These are phyloP conservation scores for Fagus sylvatica DNA, from an alignment of 306 rosid species.

Conservation along the genomic window DNA sequence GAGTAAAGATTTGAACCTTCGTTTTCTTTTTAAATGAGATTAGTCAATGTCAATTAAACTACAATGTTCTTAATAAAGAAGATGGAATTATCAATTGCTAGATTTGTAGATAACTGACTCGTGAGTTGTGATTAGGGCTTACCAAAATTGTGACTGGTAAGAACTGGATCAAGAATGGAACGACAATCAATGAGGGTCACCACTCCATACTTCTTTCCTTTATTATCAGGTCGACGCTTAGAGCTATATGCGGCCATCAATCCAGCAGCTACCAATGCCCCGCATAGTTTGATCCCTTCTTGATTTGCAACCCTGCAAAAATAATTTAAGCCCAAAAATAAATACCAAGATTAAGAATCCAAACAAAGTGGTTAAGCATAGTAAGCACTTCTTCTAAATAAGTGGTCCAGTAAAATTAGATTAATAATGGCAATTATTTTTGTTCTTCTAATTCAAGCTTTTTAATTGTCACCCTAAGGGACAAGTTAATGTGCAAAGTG, in stretches of 20 bases:
- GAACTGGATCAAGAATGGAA: slow-evolving; percentile 43
- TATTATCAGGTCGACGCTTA: slow-evolving; percentile 9
- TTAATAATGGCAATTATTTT: background rate
- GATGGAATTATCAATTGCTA: no score
- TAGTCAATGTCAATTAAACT: no score
- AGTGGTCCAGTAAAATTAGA: no score
- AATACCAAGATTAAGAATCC: background rate
- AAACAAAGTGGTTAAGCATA: background rate
- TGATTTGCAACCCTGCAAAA: slow-evolving; percentile 48
- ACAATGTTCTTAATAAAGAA: no score
- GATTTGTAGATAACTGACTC: background rate
- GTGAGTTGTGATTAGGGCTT: background rate
- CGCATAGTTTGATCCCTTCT: slow-evolving; percentile 55
- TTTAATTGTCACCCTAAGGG: background rate
- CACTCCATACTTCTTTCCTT: slow-evolving; percentile 51
- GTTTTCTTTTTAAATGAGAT: no score
- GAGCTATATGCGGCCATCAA: slow-evolving; percentile 49
- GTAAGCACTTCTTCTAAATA: no score
- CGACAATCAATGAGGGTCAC: slow-evolving; percentile 58
- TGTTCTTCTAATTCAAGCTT: background rate
- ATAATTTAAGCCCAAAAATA: background rate
- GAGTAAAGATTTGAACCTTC: no score
- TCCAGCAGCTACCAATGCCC: slow-evolving; percentile 58
- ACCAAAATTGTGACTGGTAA: slow-evolving; percentile 48
- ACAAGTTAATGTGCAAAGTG: no score